phyloP scores from a whole-genome alignment of 768 basidiomycete species.

The Macrolepiota dolichaula region DNA sequence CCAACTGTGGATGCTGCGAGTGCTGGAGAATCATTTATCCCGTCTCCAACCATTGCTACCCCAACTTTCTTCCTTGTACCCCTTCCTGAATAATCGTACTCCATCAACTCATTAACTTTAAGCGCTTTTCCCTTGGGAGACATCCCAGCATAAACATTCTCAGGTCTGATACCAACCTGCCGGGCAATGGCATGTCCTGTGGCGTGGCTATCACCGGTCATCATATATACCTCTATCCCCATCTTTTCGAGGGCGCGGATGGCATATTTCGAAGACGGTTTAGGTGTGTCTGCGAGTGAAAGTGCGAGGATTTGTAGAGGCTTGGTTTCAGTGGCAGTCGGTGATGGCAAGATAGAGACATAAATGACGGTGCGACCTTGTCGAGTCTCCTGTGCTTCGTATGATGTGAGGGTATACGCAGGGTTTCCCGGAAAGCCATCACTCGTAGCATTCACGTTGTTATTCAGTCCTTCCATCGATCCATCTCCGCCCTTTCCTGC shows the following conservation, averaged over 20 bases:
- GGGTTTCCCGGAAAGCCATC: slow-evolving; percentile 31
- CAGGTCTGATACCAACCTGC: slow-evolving; percentile 81
- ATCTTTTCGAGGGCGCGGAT: slow-evolving; percentile 77
- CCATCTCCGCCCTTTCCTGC: slow-evolving; percentile 44
- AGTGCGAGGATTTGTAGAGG: slow-evolving; percentile 72
- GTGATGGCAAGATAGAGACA: slow-evolving; percentile 53
- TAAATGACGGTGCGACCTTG: slow-evolving; percentile 85
- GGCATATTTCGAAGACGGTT: slow-evolving; percentile 79
- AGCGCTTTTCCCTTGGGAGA: slow-evolving; percentile 95
- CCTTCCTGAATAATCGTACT: slow-evolving; percentile 17
- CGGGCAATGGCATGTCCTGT: slow-evolving; percentile 89
- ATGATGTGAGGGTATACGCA: slow-evolving; percentile 43
- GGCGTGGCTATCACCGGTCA: slow-evolving; percentile 87
- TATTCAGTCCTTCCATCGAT: slow-evolving; percentile 48
- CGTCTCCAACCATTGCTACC: slow-evolving; percentile 98
- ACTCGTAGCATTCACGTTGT: slow-evolving; percentile 42
- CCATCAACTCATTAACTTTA: slow-evolving; percentile 76
- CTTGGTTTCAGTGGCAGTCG: not conserved
- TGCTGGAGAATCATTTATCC: slow-evolving; percentile 98
- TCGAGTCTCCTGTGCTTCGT: slow-evolving; percentile 69
- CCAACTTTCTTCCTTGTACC: slow-evolving; percentile 50
- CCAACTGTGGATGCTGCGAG: slow-evolving; percentile 95
- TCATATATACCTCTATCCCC: slow-evolving; percentile 91
- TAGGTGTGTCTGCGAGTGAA: slow-evolving; percentile 84
- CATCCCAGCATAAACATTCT: slow-evolving; percentile 88